Percentiles rank a stretch among this genome's conserved stretches.
phyloP scores from a whole-genome alignment of 768 basidiomycete species.

The Pisolithus microcarpus region DNA sequence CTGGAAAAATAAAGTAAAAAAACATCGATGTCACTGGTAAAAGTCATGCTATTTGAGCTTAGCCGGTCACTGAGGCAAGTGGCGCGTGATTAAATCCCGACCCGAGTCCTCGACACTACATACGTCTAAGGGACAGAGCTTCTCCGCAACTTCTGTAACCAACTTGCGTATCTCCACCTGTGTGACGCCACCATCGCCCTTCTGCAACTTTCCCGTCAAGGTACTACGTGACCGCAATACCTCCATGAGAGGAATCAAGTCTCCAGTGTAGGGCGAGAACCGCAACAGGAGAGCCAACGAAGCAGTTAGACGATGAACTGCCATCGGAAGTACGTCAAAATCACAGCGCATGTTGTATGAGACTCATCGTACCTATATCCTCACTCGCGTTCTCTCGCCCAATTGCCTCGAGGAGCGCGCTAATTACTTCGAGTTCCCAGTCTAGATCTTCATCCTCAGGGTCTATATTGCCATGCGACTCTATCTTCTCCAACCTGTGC shows the following conservation, averaged over 20 bases:
- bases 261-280: constrained; percentile 62
- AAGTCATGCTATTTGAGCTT: too few relatives aligned
- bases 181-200: constrained; percentile 42
- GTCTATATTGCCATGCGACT: constrained; percentile 28
- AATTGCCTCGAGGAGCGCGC: constrained; percentile 77
- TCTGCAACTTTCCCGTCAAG: constrained; percentile 50
- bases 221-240: constrained; percentile 56
- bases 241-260: constrained; percentile 54
- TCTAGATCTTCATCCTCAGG: constrained; percentile 61
- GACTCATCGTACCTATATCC: constrained; percentile 64
- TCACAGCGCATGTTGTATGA: constrained; percentile 2
- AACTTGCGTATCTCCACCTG: constrained; percentile 65
- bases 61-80: too few relatives aligned
- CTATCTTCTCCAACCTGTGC: constrained; percentile 40
- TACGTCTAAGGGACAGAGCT: constrained; percentile 27
- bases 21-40: too few relatives aligned
- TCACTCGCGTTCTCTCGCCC: constrained; percentile 63
- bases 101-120: too few relatives aligned
- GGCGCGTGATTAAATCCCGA: too few relatives aligned
- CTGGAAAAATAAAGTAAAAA: not conserved
- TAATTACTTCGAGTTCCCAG: constrained; percentile 80
- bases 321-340: not conserved
- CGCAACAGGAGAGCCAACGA: constrained; percentile 72
- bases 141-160: constrained; percentile 53
- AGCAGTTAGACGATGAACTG: constrained; percentile 79